Evolutionary conservation across 768 basidiomycete genomes (phyloP).

Genomic region (Tylopilus sp.): DNA sequence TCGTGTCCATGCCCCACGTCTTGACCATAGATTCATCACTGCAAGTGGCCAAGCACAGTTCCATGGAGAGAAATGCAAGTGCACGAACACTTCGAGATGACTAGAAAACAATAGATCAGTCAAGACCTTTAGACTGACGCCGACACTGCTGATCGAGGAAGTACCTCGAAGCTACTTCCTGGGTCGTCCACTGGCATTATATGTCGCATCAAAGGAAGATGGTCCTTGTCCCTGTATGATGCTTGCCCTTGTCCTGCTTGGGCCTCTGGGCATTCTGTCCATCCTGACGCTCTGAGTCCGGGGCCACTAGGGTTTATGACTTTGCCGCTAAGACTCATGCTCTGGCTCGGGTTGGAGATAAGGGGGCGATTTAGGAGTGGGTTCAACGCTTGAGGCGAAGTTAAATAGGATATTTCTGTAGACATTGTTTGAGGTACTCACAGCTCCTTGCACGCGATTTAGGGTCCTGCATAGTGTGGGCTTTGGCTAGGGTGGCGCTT

Average conservation of each 20-base stretch:
- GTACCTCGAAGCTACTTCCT: conserved; percentile 73
- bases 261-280: conserved; percentile 6
- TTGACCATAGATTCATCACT: conserved; percentile 96
- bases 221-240: conserved; percentile 22
- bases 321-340: conserved; percentile 20
- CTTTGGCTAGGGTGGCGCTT: conserved; percentile 57
- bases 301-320: conserved; percentile 17
- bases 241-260: conserved; percentile 18
- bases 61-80: conserved; percentile 84
- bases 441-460: conserved; percentile 91
- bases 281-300: conserved; percentile 12
- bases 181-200: conserved; percentile 77
- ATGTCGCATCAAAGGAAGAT: conserved; percentile 69
- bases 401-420: conserved; percentile 98
- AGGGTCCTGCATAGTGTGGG: conserved; percentile 83
- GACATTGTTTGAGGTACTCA: conserved; percentile 98
- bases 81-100: conserved; percentile 90
- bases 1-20: conserved; percentile 87
- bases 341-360: conserved; percentile 45
- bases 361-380: conserved; percentile 88
- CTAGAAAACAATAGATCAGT: conserved; percentile 37
- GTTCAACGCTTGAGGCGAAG: conserved; percentile 96
- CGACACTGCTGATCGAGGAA: conserved; percentile 40
- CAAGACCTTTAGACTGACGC: conserved; percentile 19
- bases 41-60: conserved; percentile 84